Conservation (phyloP, 2,329 filamentous ascomycete genomes). For the Sordariomycetes sp. region DNA sequence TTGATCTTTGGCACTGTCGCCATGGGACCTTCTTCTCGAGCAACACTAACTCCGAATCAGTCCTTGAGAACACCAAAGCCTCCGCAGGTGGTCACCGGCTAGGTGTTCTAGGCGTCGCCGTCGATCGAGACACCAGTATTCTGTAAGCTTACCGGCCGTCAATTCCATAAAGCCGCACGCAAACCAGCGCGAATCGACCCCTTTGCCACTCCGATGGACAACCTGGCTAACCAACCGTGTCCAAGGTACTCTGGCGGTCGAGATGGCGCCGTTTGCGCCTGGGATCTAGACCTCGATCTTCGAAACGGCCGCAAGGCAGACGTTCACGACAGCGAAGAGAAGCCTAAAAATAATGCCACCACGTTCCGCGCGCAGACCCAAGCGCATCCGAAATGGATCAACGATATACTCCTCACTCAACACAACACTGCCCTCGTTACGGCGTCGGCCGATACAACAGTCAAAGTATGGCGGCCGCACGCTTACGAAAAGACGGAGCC, state of each 20-base stretch:
- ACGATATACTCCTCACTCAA: conserved; percentile 77
- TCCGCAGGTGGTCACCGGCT: conserved; percentile 75
- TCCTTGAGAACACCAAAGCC: conserved; percentile 49
- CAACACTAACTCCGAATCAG: conserved; percentile 24
- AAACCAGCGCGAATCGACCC: no score
- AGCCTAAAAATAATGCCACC: conserved; percentile 26
- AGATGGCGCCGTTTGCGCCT: conserved; percentile 92
- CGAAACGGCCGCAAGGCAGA: conserved; percentile 11
- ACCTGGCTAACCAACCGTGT: no score
- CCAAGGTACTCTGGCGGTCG: conserved; percentile 95
- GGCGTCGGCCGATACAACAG: conserved; percentile 86
- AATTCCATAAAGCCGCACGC: no score
- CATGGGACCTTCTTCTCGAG: no score
- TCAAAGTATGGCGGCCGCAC: conserved; percentile 83
- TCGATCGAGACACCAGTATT: conserved; percentile 74
- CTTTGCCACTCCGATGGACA: no score
- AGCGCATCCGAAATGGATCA: conserved; percentile 94
- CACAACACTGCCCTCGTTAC: conserved; percentile 74
- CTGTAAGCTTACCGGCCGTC: conserved; percentile 50
- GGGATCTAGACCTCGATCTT: conserved; percentile 75
- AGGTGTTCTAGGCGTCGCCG: conserved; percentile 87
- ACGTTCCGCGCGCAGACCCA: conserved; percentile 53
- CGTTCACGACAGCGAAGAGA: conserved; percentile 14
- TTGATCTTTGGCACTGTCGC: no score
- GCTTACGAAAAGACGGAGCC: conserved; percentile 39